A percentile compares a stretch with the other conserved stretches of the same genome.
Evolutionary conservation across 1,284 basidiomycete genomes (phyloP).

Genomic region (Rhodotorula sp.): DNA sequence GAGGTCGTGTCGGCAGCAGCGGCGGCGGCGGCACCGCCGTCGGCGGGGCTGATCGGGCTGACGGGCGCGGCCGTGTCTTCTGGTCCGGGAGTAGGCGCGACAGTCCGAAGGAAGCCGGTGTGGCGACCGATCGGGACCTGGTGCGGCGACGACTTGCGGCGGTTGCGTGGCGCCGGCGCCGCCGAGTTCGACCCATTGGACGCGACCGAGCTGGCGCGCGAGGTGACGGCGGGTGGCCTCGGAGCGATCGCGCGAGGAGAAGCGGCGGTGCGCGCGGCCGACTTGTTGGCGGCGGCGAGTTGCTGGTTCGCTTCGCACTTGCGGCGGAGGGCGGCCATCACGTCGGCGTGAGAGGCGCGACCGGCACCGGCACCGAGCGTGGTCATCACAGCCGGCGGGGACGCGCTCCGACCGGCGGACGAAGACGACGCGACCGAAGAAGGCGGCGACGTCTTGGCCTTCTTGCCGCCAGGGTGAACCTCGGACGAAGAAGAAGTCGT

Average conservation of each 20-base stretch:
- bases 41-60: too few species aligned
- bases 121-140: conserved; percentile 3
- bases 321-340: conserved; percentile 33
- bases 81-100: not conserved
- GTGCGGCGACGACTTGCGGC: conserved; percentile 5
- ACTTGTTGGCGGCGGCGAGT: not conserved
- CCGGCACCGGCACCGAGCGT: not conserved
- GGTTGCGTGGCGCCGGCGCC: not conserved
- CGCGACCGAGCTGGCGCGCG: not conserved
- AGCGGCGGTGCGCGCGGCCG: not conserved
- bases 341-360: conserved; percentile 22
- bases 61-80: not conserved
- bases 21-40: not conserved
- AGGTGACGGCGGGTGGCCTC: not conserved
- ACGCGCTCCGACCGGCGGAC: not conserved
- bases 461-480: conserved; percentile 11
- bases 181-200: not conserved
- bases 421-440: not conserved
- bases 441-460: conserved; percentile 2
- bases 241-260: not conserved
- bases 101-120: conserved; percentile 16
- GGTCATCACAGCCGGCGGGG: not conserved
- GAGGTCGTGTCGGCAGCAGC: not conserved
- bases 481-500: not conserved
- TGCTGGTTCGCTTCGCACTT: conserved; percentile 35